Percentiles rank a stretch among this genome's conserved stretches.
phyloP scores from a whole-genome alignment of 2,329 filamentous ascomycete species.

The Lasiodiplodia sp. region DNA sequence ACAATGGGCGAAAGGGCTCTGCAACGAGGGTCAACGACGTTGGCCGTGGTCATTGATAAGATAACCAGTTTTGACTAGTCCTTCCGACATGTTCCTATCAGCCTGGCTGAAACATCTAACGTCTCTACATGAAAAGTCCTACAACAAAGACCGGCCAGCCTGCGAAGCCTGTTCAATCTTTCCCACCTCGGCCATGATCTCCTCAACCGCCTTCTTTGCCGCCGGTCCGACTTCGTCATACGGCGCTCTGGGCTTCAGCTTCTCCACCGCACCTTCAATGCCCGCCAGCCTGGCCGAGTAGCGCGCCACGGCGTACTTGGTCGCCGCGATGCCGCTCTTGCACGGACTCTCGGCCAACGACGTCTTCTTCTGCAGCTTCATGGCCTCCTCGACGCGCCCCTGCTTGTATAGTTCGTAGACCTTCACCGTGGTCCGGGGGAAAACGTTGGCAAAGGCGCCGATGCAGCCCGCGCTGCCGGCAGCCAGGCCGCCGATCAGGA shows the following conservation, averaged over 20 bases:
- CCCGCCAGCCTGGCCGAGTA: conserved; percentile 67
- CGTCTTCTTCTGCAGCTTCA: conserved; percentile 66
- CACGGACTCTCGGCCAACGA: conserved; percentile 70
- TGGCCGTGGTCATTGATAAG: not conserved
- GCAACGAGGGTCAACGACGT: not conserved
- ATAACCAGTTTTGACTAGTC: not conserved
- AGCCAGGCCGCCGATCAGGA: conserved; percentile 64
- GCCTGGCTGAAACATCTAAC: not conserved
- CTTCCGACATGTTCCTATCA: not conserved
- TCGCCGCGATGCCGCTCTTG: conserved; percentile 70
- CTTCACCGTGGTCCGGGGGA: conserved; percentile 61
- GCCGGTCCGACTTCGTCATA: conserved; percentile 56
- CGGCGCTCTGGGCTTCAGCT: conserved; percentile 66
- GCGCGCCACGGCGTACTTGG: conserved; percentile 72
- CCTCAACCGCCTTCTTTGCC: conserved; percentile 7
- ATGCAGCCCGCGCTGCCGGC: conserved; percentile 63
- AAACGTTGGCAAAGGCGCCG: conserved; percentile 43
- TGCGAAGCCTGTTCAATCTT: not conserved
- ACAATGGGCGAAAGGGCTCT: not conserved
- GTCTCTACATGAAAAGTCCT: not conserved
- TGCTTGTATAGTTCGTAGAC: conserved; percentile 68
- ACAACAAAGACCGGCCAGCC: not conserved
- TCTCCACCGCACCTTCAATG: conserved; percentile 63
- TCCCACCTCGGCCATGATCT: conserved; percentile 10
- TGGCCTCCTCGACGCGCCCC: conserved; percentile 64